Evolutionary conservation across 345 rosid species (phyloP).

Genomic region (Nephelium lappaceum): DNA sequence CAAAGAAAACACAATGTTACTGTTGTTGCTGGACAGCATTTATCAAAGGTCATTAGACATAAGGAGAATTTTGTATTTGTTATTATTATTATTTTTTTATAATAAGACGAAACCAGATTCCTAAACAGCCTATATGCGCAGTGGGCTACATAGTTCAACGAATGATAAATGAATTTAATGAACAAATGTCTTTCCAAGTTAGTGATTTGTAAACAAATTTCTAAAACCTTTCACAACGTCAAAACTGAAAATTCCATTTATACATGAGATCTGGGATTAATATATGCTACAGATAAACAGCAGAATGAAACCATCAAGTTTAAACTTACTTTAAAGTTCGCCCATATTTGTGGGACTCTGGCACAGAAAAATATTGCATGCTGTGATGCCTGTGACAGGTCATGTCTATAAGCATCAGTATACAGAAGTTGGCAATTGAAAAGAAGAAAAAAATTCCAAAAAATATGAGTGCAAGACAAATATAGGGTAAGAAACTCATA

Average conservation of each 20-base stretch:
- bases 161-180: background rate
- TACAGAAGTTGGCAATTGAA: slow-evolving; percentile 3
- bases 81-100: too few species aligned
- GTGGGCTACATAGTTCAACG: background rate
- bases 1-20: background rate
- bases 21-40: background rate
- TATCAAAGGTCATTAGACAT: background rate
- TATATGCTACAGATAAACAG: background rate
- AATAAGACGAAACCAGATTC: background rate
- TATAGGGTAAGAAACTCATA: background rate
- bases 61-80: background rate
- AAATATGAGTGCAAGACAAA: slow-evolving; percentile 1
- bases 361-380: slow-evolving; percentile 93
- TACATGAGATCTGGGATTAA: background rate
- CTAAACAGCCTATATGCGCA: background rate
- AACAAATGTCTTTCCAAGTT: background rate
- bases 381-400: slow-evolving; percentile 77
- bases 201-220: background rate
- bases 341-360: slow-evolving; percentile 94
- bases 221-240: too few species aligned
- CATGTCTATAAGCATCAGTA: slow-evolving; percentile 5
- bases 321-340: slow-evolving; percentile 72
- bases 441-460: slow-evolving; percentile 1
- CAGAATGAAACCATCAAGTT: background rate
- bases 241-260: background rate